Evolutionary conservation across 2,329 filamentous ascomycete species (phyloP).

Genomic region (Apiospora aurea): DNA sequence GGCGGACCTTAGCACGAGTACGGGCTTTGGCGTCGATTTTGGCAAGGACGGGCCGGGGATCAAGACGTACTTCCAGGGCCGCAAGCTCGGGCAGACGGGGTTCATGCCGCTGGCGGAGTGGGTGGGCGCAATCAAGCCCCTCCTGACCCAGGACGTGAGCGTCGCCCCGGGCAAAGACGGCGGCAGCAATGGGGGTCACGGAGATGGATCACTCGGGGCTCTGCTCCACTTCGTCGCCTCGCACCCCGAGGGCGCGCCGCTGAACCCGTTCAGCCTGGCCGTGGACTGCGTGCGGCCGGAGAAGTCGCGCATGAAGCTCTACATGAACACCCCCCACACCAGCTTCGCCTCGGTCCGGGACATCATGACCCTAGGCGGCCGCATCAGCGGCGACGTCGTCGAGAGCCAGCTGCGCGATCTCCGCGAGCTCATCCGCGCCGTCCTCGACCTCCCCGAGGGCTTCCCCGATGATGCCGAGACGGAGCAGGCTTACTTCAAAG

Average conservation of each 20-base stretch:
- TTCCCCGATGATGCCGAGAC: slow-evolving; percentile 27
- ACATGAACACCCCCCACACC: slow-evolving; percentile 29
- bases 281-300: slow-evolving; percentile 25
- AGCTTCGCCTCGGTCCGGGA: slow-evolving; percentile 28
- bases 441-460: slow-evolving; percentile 25
- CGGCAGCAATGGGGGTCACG: too few relatives aligned
- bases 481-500: neutral
- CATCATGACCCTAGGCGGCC: slow-evolving; percentile 31
- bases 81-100: slow-evolving; percentile 22
- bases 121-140: slow-evolving; percentile 14
- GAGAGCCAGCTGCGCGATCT: neutral
- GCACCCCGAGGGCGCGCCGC: too few relatives aligned
- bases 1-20: slow-evolving; percentile 17
- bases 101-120: slow-evolving; percentile 12
- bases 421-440: neutral
- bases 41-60: slow-evolving; percentile 15
- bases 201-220: too few relatives aligned
- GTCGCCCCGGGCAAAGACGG: too few relatives aligned
- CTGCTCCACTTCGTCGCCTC: too few relatives aligned
- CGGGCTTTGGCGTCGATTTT: slow-evolving; percentile 22
- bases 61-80: slow-evolving; percentile 26
- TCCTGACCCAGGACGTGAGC: too few relatives aligned
- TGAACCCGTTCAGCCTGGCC: slow-evolving; percentile 28
- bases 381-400: slow-evolving; percentile 24
- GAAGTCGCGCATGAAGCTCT: slow-evolving; percentile 28